Conservation (phyloP, 768 basidiomycete genomes). For the Stropharia rugosoannulata region DNA sequence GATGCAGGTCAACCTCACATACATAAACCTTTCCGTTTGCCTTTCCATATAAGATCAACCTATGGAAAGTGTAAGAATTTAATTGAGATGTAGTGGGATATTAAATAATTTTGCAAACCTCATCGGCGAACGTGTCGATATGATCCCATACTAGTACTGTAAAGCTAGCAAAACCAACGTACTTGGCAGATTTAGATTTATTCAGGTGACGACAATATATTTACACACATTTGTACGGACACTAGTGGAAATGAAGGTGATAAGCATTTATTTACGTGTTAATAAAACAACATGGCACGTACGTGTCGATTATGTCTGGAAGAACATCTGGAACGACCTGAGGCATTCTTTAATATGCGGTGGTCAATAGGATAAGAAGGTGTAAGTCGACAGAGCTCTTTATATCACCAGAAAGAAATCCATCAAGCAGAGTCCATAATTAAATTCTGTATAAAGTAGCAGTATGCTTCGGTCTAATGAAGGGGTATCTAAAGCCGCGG, state of each 20-base stretch:
- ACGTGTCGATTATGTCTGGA: constrained; percentile 19
- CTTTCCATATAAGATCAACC: constrained; percentile 56
- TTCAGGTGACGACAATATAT: background rate
- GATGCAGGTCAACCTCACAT: constrained; percentile 15
- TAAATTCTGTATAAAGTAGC: too few relatives aligned
- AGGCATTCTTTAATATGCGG: constrained; percentile 5
- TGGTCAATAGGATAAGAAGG: too few relatives aligned
- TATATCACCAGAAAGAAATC: too few relatives aligned
- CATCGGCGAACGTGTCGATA: constrained; percentile 47
- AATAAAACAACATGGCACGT: background rate
- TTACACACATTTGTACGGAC: constrained; percentile 17
- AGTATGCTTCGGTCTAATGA: too few relatives aligned
- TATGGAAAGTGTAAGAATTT: constrained; percentile 7
- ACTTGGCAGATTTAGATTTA: constrained; percentile 27
- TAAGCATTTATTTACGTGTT: background rate
- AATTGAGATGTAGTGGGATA: background rate
- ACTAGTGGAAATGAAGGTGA: background rate
- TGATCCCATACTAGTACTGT: constrained; percentile 57
- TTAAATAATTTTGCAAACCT: constrained; percentile 24
- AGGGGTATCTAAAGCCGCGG: too few relatives aligned
- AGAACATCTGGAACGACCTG: constrained; percentile 12
- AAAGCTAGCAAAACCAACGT: constrained; percentile 51
- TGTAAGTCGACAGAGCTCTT: too few relatives aligned
- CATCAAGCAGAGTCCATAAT: too few relatives aligned
- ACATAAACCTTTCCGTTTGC: constrained; percentile 42